Evolutionary conservation across 108 stramenopile species (phyloP), one percentile per base, ranked within the genome.

Genomic region (Nitzschia inconspicua): DNA sequence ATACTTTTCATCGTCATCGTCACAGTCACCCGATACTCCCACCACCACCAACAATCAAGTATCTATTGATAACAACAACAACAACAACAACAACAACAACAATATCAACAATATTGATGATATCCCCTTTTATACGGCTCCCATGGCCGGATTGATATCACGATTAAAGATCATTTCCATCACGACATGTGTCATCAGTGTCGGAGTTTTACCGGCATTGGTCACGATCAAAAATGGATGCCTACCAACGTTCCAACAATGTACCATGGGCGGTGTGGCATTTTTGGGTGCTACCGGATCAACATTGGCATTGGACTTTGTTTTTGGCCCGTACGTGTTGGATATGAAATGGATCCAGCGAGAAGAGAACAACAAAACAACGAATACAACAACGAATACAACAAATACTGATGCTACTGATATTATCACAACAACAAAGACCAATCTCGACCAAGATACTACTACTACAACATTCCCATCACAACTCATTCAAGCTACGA

Each of bases 261-360:
- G 79, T 2, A 87, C 85, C 2, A 56, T 91, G 24, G 70, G 70
- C 16, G 73, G 83, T 28, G 75, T 78, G 19, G 86, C 86, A 1
- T 84, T 88, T 6, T 47, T 86, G 11, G 74, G 82, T 31, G 87
- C 93, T 1, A 67, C 73, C 6, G 93, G 87, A 8, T 75, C 75
- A 22, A 94, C 93, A 0, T 47, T 63, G 0, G 62, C 86, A 2
- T 47, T 94, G n/a, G 86, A 86, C 22, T 94, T 85, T 71, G 88
- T 89, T 22, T 89, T 91, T 63, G 70, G 76, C 0, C 87, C 93
- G 9, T 94, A 94, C 59, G 82, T 90, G 14, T 80, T 86, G 41
- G 73, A 49, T 1, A 43, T 92, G 25, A 82, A 88, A 51, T 4
- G 66, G 43, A 52, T 42, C 3, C 57, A 63, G 13, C 20, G 20